Conservation (phyloP, 169 alveolate genomes). For the Plasmodium fragile region DNA sequence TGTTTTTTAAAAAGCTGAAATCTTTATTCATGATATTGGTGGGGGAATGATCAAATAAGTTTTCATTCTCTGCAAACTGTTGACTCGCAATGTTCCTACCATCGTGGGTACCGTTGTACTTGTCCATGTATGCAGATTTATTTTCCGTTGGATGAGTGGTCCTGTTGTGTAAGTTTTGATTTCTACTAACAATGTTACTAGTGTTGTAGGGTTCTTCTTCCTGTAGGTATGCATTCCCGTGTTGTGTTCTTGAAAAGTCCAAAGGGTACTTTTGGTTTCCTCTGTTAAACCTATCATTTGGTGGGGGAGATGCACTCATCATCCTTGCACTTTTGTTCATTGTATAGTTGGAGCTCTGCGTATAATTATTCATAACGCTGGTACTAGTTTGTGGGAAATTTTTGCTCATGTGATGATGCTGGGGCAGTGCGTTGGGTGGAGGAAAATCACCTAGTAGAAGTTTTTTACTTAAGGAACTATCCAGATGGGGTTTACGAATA, state of each 20-base stretch:
- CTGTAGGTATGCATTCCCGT: not conserved
- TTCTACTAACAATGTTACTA: not conserved
- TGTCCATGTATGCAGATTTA: not conserved
- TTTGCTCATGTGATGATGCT: not conserved
- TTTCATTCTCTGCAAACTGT: not conserved
- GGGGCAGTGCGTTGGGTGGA: not conserved
- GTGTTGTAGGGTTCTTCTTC: not conserved
- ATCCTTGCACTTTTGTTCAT: not conserved
- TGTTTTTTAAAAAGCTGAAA: conserved; percentile 11
- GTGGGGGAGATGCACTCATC: not conserved
- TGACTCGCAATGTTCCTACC: not conserved
- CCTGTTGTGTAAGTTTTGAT: not conserved
- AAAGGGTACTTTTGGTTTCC: not conserved
- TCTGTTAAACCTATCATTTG: not conserved
- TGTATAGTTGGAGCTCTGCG: not conserved
- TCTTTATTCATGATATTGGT: not conserved
- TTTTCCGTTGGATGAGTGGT: not conserved
- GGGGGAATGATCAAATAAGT: not conserved
- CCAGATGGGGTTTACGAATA: conserved; percentile 1
- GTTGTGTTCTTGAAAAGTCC: not conserved
- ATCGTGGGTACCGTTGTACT: not conserved
- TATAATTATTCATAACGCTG: not conserved
- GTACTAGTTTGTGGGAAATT: not conserved
- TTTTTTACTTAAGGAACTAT: conserved; percentile 2
- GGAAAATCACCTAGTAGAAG: not conserved